These are phyloP conservation scores for Termitomyces sp. DNA, from an alignment of 768 basidiomycete species.

Conservation along the genomic window DNA sequence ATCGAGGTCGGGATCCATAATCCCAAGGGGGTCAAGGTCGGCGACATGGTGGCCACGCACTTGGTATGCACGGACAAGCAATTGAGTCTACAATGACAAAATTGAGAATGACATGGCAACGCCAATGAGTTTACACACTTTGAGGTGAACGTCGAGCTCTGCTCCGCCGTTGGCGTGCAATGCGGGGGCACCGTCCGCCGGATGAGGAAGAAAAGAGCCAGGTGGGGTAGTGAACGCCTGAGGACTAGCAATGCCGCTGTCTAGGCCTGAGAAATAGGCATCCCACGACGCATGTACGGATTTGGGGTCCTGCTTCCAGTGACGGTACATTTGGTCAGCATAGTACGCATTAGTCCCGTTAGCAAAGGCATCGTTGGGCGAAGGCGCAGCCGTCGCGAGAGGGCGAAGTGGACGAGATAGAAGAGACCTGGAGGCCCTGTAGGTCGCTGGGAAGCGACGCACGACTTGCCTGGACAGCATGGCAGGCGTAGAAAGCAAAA, in stretches of 20 bases:
- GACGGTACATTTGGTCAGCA: slow-evolving; percentile 94
- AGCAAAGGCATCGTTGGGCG: slow-evolving; percentile 83
- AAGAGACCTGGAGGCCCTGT: slow-evolving; percentile 16
- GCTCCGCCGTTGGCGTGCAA: slow-evolving; percentile 67
- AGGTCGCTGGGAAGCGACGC: slow-evolving; percentile 28
- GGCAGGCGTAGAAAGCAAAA: slow-evolving; percentile 6
- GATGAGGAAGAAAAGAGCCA: slow-evolving; percentile 54
- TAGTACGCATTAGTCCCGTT: slow-evolving; percentile 96
- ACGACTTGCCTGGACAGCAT: slow-evolving; percentile 37
- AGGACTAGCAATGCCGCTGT: slow-evolving; percentile 75
- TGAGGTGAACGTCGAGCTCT: slow-evolving; percentile 91
- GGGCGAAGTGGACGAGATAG: slow-evolving; percentile 23
- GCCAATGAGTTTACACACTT: slow-evolving; percentile 48
- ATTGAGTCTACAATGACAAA: slow-evolving; percentile 71
- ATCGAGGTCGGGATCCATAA: slow-evolving; percentile 85
- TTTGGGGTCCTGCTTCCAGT: slow-evolving; percentile 86
- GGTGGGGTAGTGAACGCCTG: slow-evolving; percentile 90
- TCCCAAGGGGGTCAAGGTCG: slow-evolving; percentile 93
- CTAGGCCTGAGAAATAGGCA: slow-evolving; percentile 90
- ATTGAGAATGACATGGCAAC: slow-evolving; percentile 7
- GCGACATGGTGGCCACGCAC: slow-evolving; percentile 97
- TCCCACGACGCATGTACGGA: slow-evolving; percentile 95
- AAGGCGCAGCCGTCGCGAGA: slow-evolving; percentile 55
- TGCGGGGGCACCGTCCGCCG: slow-evolving; percentile 79
- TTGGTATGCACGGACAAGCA: slow-evolving; percentile 97